A percentile compares a stretch with the other conserved stretches of the same genome.
These are phyloP conservation scores for Penicillium flavigenum DNA, from an alignment of 495 filamentous ascomycete species.

Conservation along the genomic window DNA sequence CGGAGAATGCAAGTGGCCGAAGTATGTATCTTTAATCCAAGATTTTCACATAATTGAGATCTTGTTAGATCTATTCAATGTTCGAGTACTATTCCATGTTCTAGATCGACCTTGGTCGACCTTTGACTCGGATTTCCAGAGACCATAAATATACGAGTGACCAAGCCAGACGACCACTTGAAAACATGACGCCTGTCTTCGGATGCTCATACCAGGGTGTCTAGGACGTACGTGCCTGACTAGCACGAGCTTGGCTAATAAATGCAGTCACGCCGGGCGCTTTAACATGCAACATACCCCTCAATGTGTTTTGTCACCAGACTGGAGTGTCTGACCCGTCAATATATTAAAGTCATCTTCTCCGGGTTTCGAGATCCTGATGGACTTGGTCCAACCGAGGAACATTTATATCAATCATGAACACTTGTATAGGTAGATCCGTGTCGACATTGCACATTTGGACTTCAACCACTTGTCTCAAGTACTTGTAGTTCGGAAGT, in stretches of 20 bases:
- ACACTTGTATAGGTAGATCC: not conserved
- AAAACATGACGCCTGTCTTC: not conserved
- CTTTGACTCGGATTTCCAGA: not conserved
- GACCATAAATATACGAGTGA: not conserved
- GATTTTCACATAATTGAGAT: not conserved
- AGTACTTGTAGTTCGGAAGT: not conserved
- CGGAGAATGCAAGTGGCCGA: slow-evolving; percentile 11
- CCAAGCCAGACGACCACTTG: slow-evolving; percentile 3
- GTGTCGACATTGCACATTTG: not conserved
- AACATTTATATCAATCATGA: not conserved
- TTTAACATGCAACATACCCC: slow-evolving; percentile 14
- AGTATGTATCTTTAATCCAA: not conserved
- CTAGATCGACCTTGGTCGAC: not conserved
- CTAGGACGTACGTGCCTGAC: slow-evolving; percentile 3
- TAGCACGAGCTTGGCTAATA: not conserved
- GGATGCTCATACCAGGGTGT: not conserved
- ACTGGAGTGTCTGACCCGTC: not conserved
- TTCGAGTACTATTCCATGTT: not conserved
- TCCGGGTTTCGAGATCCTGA: no score
- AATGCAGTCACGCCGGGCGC: slow-evolving; percentile 5
- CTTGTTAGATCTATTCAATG: not conserved
- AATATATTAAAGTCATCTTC: no score
- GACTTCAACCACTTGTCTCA: not conserved
- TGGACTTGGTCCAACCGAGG: not conserved
- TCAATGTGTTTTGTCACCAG: slow-evolving; percentile 4